Conservation (phyloP, 108 stramenopile genomes). For the Heterococcus sp. region DNA sequence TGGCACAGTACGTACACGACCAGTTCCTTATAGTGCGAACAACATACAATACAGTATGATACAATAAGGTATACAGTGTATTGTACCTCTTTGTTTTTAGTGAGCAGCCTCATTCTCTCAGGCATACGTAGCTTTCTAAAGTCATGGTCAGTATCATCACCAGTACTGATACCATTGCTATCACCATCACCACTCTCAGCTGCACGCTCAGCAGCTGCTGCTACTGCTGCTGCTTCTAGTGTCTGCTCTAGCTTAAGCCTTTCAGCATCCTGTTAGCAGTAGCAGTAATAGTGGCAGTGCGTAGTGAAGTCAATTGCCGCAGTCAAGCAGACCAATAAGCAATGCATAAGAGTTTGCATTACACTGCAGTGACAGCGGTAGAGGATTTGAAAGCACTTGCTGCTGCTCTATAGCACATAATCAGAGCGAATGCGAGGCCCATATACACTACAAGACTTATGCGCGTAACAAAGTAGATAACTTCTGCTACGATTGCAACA, state of each 20-base stretch:
- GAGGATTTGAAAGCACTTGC: background rate
- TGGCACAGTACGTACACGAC: too few relatives aligned
- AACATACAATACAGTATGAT: background rate
- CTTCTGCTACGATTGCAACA: background rate
- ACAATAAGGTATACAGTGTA: background rate
- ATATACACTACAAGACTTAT: background rate
- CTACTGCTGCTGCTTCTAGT: conserved; percentile 26
- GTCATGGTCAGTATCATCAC: conserved; percentile 48
- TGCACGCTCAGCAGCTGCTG: conserved; percentile 33
- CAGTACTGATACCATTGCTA: conserved; percentile 13
- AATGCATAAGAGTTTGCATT: background rate
- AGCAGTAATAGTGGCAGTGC: too few relatives aligned
- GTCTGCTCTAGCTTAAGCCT: conserved; percentile 8
- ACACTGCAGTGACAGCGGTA: background rate
- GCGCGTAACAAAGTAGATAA: background rate
- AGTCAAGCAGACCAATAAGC: background rate
- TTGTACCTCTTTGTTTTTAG: conserved; percentile 47
- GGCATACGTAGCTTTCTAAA: conserved; percentile 30
- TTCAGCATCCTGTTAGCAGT: background rate
- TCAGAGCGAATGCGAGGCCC: background rate
- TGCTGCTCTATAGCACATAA: too few relatives aligned
- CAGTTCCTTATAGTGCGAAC: too few relatives aligned
- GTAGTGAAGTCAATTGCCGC: background rate
- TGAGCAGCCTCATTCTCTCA: conserved; percentile 48
- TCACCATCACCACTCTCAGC: conserved; percentile 6